Evolutionary conservation across 2,329 filamentous ascomycete genomes (phyloP), one percentile per base, ranked within the genome.

Genomic region (Aspergillus pseudoglaucus): DNA sequence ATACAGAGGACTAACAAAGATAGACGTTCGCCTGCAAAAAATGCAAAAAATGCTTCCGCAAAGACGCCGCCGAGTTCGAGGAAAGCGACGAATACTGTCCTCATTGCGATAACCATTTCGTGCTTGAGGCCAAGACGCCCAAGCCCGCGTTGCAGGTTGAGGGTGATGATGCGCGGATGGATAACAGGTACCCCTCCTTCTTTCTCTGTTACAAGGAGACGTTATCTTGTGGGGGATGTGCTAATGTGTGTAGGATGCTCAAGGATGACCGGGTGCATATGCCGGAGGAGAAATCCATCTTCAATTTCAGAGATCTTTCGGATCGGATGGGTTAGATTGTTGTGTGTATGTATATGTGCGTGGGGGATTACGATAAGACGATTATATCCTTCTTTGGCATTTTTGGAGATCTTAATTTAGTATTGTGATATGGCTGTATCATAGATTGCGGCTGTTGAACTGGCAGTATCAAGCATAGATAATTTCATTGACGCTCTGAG

Each of bases 41-140:
- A 75, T 98, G 93, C 83, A 90, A 87, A 59, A 98, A 98, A 73
- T 90, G 85, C 71, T 98, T 98, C 77, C 86, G 93, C 58, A 98
- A 97, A 68, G 88, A 98, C 62, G 86, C 86, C 41, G 75, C 82
- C 55, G 88, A 95, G 67, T 96, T 95, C 61, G 93, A 98, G 59
- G 93, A 98, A 78, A 81, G 88, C 66, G 93, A 98, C 74, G 94
- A 98, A 69, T 98, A 95, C 78, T 98, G 93, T 76, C 94, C 93
- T 18, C 88, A 96, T 74, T 98, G 93, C 76, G 93, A 98, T 67
- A 98, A 98, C 74, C 94, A 98, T 72, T 98, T 90, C 65, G 87
- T 98, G 35, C 77, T 98, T 54, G 90, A 97, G 4, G 94, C 93
- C 45, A 71, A 86, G 58, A 88, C 85, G 4, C 88, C 93, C 18